phyloP scores from a whole-genome alignment of 768 basidiomycete species.

The Hygrocybe coccinea region DNA sequence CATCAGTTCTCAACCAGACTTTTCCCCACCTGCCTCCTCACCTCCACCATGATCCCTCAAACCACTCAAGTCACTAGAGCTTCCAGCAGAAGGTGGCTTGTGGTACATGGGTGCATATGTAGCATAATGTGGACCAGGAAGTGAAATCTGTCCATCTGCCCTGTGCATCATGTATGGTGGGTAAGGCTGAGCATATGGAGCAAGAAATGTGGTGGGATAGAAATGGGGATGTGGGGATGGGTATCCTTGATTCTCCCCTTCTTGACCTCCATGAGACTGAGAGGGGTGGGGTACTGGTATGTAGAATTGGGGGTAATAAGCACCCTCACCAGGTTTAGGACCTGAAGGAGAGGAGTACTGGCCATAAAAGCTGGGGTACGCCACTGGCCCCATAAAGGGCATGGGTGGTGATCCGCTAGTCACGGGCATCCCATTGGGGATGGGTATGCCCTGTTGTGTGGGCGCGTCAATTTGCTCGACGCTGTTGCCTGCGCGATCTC shows the following conservation, averaged over 20 bases:
- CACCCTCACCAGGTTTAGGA: slow-evolving; percentile 49
- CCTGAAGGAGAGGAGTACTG: slow-evolving; percentile 46
- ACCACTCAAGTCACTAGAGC: slow-evolving; percentile 6
- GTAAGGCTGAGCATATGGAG: slow-evolving; percentile 45
- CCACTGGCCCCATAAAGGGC: slow-evolving; percentile 48
- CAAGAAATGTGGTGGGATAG: slow-evolving; percentile 45
- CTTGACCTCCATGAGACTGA: slow-evolving; percentile 33
- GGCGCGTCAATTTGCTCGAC: slow-evolving; percentile 40
- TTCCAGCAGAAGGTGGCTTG: slow-evolving; percentile 7
- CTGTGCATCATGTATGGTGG: slow-evolving; percentile 43
- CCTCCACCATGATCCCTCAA: slow-evolving; percentile 2
- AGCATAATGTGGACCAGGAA: slow-evolving; percentile 33
- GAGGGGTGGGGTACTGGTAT: slow-evolving; percentile 38
- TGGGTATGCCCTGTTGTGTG: slow-evolving; percentile 38
- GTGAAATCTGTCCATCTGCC: slow-evolving; percentile 35
- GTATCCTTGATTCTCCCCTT: slow-evolving; percentile 40
- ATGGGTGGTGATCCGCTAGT: slow-evolving; percentile 45
- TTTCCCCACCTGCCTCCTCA: slow-evolving; percentile 4
- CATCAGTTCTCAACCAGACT: slow-evolving; percentile 3
- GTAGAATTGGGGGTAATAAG: slow-evolving; percentile 51
- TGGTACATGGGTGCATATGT: slow-evolving; percentile 10
- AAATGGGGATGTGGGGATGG: slow-evolving; percentile 37
- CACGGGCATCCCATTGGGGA: slow-evolving; percentile 38
- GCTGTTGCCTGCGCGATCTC: slow-evolving; percentile 56
- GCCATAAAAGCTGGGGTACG: slow-evolving; percentile 48